Percentiles rank a stretch among this genome's conserved stretches.
Conservation (phyloP, 192 early-diverging fungal species). For the Coemansia sp. region DNA sequence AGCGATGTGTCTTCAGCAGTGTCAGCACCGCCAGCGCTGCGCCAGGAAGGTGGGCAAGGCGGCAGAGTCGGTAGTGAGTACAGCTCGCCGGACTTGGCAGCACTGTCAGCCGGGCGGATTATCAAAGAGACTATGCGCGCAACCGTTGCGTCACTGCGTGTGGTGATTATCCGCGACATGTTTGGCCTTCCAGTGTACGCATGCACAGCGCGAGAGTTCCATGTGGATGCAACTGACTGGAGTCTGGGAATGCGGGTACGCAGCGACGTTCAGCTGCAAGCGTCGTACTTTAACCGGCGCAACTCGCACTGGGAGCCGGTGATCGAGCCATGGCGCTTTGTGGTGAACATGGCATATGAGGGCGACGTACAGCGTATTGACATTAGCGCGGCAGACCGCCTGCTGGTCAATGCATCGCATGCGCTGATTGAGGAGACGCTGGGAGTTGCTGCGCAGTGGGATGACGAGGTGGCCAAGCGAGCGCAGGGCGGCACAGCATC, state of each 20-base stretch:
- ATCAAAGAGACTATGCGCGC: slow-evolving; percentile 52
- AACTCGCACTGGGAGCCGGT: slow-evolving; percentile 99
- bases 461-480: slow-evolving; percentile 32
- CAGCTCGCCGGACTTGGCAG: background rate
- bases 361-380: slow-evolving; percentile 57
- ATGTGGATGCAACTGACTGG: slow-evolving; percentile 84
- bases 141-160: slow-evolving; percentile 37
- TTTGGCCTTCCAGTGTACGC: slow-evolving; percentile 93
- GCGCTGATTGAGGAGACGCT: slow-evolving; percentile 71
- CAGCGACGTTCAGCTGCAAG: slow-evolving; percentile 66
- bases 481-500: slow-evolving; percentile 11
- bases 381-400: slow-evolving; percentile 64
- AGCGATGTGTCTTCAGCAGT: slow-evolving; percentile 4
- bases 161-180: slow-evolving; percentile 92
- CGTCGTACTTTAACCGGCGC: slow-evolving; percentile 95
- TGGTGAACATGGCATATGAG: slow-evolving; percentile 45
- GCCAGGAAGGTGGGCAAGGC: background rate
- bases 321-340: slow-evolving; percentile 85
- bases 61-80: background rate
- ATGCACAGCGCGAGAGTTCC: slow-evolving; percentile 74
- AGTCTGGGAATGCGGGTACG: slow-evolving; percentile 66
- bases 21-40: slow-evolving; percentile 13
- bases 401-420: slow-evolving; percentile 88
- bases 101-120: slow-evolving; percentile 14
- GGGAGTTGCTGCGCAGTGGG: slow-evolving; percentile 58